Evolutionary conservation across 768 basidiomycete genomes (phyloP).

Genomic region (Collybia sp.): DNA sequence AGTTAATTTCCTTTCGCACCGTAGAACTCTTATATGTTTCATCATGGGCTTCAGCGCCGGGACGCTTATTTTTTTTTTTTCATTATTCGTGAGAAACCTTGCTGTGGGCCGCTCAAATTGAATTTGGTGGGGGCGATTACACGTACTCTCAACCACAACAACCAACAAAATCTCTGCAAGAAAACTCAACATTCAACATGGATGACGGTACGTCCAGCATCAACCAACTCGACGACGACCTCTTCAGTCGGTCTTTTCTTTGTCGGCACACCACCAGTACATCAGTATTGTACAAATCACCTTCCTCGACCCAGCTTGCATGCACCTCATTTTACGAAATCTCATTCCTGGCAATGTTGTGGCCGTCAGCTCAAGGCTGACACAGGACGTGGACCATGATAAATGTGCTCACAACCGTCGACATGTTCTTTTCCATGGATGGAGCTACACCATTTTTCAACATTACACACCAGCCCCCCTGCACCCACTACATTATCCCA

Average conservation of each 20-base stretch:
- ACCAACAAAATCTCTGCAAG: background rate
- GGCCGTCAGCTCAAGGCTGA: conserved; percentile 1
- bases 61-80: no score
- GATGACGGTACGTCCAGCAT: conserved; percentile 84
- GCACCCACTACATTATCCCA: conserved; percentile 13
- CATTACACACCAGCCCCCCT: conserved; percentile 16
- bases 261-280: conserved; percentile 22
- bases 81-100: no score
- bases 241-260: conserved; percentile 38
- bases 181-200: conserved; percentile 24
- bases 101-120: no score
- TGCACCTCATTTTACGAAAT: background rate
- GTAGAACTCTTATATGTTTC: no score
- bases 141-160: conserved; percentile 1
- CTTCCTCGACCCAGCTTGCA: conserved; percentile 6
- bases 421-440: conserved; percentile 7
- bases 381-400: conserved; percentile 3
- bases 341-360: conserved; percentile 1
- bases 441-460: conserved; percentile 5
- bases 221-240: conserved; percentile 62
- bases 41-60: no score
- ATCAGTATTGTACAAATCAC: conserved; percentile 7
- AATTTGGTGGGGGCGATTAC: no score
- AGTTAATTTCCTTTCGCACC: conserved; percentile 22
- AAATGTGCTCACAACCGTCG: conserved; percentile 8